These are phyloP conservation scores for Calonectria leucothoes DNA, from an alignment of 2,329 filamentous ascomycete species.

Conservation along the genomic window DNA sequence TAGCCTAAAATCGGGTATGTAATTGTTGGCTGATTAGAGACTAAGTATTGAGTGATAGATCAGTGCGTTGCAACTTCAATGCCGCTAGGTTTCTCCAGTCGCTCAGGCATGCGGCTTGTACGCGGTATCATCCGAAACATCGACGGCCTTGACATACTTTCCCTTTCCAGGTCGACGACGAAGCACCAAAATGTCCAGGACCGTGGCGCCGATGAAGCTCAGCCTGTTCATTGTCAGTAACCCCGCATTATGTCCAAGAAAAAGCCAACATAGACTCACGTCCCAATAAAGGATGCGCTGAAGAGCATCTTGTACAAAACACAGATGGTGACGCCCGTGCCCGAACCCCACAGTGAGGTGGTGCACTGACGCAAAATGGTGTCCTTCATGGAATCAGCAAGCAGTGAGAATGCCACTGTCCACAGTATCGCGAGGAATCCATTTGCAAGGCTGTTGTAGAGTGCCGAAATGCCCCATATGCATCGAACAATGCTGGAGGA, in stretches of 20 bases:
- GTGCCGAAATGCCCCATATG: neutral
- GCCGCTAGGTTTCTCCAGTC: too few relatives aligned
- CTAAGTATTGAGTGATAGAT: too few relatives aligned
- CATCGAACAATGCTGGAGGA: neutral
- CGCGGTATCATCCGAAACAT: neutral
- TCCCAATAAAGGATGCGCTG: neutral
- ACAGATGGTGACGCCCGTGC: neutral
- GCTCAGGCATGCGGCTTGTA: neutral
- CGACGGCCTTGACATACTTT: neutral
- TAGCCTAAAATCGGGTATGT: too few relatives aligned
- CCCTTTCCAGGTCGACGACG: neutral
- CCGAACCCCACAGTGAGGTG: neutral
- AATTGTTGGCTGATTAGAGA: too few relatives aligned
- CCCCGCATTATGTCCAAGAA: neutral
- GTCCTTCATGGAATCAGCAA: neutral
- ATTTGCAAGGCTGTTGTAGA: neutral
- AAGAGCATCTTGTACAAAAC: neutral
- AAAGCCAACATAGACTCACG: neutral
- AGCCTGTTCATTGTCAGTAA: neutral
- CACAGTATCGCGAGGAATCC: neutral
- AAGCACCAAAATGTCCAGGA: neutral
- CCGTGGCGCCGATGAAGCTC: neutral
- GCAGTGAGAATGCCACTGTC: neutral
- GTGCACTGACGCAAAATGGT: neutral
- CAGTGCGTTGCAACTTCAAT: too few relatives aligned